phyloP scores from a whole-genome alignment of 768 basidiomycete species.

The Lactarius vividus region DNA sequence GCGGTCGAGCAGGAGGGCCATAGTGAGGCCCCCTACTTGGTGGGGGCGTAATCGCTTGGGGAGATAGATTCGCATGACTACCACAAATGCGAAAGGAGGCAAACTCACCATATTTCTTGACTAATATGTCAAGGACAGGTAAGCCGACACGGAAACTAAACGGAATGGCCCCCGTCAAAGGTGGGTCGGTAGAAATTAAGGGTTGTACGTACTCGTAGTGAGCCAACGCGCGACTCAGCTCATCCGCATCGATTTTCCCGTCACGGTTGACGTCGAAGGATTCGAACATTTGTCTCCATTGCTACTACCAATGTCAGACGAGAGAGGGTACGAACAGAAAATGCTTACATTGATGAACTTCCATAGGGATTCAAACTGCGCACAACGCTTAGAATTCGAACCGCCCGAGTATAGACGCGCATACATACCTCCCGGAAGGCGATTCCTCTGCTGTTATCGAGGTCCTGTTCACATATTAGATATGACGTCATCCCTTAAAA shows the following conservation, averaged over 20 bases:
- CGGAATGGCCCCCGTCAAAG: not conserved
- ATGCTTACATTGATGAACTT: conserved; percentile 7
- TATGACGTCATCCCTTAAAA: not conserved
- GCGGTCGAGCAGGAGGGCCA: not conserved
- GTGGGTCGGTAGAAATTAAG: not conserved
- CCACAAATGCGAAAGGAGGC: not conserved
- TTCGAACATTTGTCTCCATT: conserved; percentile 14
- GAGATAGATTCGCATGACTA: not conserved
- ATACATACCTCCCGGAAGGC: conserved; percentile 13
- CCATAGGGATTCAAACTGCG: conserved; percentile 17
- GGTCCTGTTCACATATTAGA: conserved; percentile 4
- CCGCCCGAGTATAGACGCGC: not conserved
- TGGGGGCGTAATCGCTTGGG: not conserved
- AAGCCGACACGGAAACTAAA: conserved; percentile 12
- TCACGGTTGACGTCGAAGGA: conserved; percentile 6
- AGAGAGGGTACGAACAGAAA: not conserved
- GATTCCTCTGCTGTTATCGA: conserved; percentile 9
- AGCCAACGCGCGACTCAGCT: conserved; percentile 6
- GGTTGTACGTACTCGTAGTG: conserved; percentile 8
- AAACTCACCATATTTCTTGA: conserved; percentile 20
- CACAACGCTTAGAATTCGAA: not conserved
- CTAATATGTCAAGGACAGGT: not conserved
- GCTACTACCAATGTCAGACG: conserved; percentile 11
- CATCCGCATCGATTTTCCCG: conserved; percentile 5
- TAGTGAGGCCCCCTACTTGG: not conserved